Conservation (phyloP, 805 yeast genomes). For the Metschnikowia chrysomelidarum region DNA sequence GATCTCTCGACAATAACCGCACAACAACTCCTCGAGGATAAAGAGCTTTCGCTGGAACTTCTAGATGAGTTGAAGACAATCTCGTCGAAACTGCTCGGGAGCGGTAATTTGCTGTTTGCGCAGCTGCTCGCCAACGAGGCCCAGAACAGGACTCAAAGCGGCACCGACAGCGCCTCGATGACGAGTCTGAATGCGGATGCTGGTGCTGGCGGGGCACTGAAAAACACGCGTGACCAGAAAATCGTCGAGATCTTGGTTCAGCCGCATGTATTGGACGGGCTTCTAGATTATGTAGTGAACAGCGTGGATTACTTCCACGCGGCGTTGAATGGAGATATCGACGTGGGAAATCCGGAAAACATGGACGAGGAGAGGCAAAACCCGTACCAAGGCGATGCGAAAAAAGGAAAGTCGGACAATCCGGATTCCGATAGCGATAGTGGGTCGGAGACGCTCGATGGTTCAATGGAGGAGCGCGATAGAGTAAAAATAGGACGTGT, state of each 20-base stretch:
- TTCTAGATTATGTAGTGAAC: constrained; percentile 63
- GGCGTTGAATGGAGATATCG: constrained; percentile 22
- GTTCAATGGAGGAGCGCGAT: constrained; percentile 3
- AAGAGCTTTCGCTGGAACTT: constrained; percentile 35
- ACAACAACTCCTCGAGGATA: constrained; percentile 33
- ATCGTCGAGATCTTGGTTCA: constrained; percentile 77
- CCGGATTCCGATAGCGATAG: background rate
- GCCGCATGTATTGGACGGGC: constrained; percentile 65
- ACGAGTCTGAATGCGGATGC: constrained; percentile 34
- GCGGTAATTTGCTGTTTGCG: constrained; percentile 31
- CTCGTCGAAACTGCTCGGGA: constrained; percentile 26
- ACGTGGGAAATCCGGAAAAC: constrained; percentile 11
- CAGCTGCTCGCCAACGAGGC: constrained; percentile 20
- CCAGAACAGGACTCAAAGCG: constrained; percentile 9
- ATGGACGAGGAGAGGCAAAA: too few relatives aligned
- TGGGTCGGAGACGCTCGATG: constrained; percentile 14
- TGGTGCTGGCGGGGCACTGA: constrained; percentile 20
- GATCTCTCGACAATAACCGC: constrained; percentile 33
- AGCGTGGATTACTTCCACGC: constrained; percentile 46
- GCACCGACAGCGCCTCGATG: constrained; percentile 32
- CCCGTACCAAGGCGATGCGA: background rate
- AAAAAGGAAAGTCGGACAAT: background rate
- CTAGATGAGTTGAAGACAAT: constrained; percentile 31
- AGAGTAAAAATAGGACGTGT: constrained; percentile 5
- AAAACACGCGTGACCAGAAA: constrained; percentile 45